Conservation (phyloP, 768 basidiomycete species). For the Termitomyces sp. region DNA sequence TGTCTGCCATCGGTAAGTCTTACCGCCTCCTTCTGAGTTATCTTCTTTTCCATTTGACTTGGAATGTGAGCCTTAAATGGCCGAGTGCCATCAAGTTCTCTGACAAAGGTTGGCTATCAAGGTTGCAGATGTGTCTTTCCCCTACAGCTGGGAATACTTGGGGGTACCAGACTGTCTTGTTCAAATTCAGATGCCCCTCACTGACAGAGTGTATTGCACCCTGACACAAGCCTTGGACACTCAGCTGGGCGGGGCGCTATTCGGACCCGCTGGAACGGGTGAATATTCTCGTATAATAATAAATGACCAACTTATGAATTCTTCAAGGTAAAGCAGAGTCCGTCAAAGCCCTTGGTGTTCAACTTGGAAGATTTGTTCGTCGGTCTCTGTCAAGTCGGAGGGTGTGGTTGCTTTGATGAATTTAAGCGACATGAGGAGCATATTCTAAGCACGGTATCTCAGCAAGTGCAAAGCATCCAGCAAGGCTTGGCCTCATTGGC, state of each 20-base stretch:
- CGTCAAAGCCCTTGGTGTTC: conserved; percentile 96
- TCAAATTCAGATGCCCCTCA: conserved; percentile 97
- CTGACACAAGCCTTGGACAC: conserved; percentile 93
- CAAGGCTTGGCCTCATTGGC: conserved; percentile 85
- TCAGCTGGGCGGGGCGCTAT: conserved; percentile 95
- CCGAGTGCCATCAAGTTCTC: too few relatives aligned
- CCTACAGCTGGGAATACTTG: conserved; percentile 98
- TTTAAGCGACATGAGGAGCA: conserved; percentile 98
- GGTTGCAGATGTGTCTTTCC: conserved; percentile 90
- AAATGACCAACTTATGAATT: conserved; percentile 6
- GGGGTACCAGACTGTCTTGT: conserved; percentile 95
- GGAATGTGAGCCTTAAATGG: too few relatives aligned
- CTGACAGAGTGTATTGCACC: conserved; percentile 95
- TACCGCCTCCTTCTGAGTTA: too few relatives aligned
- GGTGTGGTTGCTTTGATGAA: conserved; percentile 98
- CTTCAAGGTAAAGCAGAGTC: conserved; percentile 92
- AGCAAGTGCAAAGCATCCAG: conserved; percentile 98
- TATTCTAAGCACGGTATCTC: conserved; percentile 96
- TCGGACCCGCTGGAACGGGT: conserved; percentile 98
- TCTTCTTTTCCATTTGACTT: too few relatives aligned
- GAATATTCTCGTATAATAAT: conserved; percentile 3
- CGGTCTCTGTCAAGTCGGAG: conserved; percentile 97
- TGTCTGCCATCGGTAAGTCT: too few relatives aligned
- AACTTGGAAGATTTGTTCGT: conserved; percentile 98
- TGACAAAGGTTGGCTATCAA: conserved; percentile 77